A percentile compares a stretch with the other conserved stretches of the same genome.
Evolutionary conservation across 2,329 filamentous ascomycete species (phyloP).

Genomic region (Seiridium cupressi): DNA sequence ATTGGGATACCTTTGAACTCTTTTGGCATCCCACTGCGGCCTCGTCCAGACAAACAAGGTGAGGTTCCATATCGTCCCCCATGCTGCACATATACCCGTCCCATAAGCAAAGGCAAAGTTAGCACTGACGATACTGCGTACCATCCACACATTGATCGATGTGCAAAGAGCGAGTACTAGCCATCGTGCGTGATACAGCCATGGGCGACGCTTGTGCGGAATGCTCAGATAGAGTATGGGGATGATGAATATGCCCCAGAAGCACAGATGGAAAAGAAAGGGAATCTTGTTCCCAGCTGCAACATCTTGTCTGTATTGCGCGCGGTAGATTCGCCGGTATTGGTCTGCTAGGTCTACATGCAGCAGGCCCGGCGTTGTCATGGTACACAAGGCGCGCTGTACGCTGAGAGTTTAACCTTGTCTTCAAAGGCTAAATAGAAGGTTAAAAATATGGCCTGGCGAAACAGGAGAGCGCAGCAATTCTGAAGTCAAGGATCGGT

Average conservation of each 20-base stretch:
- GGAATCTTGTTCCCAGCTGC: constrained; percentile 41
- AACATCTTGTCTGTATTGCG: constrained; percentile 24
- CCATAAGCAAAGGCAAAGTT: constrained; percentile 52
- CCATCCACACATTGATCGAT: constrained; percentile 41
- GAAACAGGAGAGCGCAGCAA: too few species aligned
- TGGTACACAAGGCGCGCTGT: not conserved
- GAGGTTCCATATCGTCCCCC: constrained; percentile 48
- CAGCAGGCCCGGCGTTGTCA: not conserved
- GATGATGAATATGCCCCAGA: constrained; percentile 47
- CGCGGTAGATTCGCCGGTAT: constrained; percentile 25
- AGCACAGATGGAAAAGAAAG: constrained; percentile 50
- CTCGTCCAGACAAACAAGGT: constrained; percentile 51
- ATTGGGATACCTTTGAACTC: constrained; percentile 36
- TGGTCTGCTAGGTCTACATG: constrained; percentile 19
- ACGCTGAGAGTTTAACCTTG: too few species aligned
- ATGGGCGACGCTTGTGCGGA: constrained; percentile 48
- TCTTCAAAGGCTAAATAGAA: too few species aligned
- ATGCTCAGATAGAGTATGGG: constrained; percentile 55
- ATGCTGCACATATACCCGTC: constrained; percentile 47
- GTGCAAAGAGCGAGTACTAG: constrained; percentile 43
- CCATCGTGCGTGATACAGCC: constrained; percentile 51
- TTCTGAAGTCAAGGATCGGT: too few species aligned
- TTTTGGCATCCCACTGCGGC: constrained; percentile 56
- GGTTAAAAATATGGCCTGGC: too few species aligned
- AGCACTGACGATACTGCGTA: constrained; percentile 42